phyloP scores from a whole-genome alignment of 441 rosid genomes.

The Eugenia klotzschiana region DNA sequence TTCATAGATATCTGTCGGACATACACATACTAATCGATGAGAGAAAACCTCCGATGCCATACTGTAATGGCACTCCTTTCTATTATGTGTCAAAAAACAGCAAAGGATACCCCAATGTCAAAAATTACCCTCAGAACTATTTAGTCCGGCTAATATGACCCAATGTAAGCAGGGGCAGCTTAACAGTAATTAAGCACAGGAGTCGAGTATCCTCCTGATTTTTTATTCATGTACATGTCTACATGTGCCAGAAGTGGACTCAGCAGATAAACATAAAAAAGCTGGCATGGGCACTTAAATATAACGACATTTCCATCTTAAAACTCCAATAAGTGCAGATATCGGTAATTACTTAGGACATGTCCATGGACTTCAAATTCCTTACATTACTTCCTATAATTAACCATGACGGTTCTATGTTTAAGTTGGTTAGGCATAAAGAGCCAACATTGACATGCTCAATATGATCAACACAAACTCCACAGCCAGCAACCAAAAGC shows the following conservation, averaged over 20 bases:
- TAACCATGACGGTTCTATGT: background rate
- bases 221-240: background rate
- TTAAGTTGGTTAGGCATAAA: background rate
- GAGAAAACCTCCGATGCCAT: background rate
- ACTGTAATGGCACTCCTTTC: background rate
- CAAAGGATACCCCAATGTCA: background rate
- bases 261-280: background rate
- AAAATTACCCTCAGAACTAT: background rate
- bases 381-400: background rate
- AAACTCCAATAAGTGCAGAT: background rate
- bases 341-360: too few relatives aligned
- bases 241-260: background rate
- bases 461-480: background rate
- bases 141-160: background rate
- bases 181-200: background rate
- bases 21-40: background rate
- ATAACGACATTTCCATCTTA: background rate
- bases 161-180: background rate
- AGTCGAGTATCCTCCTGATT: background rate
- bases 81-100: background rate
- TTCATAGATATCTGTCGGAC: background rate
- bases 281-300: background rate
- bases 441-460: background rate
- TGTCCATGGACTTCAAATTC: background rate
- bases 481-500: background rate